phyloP scores from a whole-genome alignment of 257 asterid species.

The Rauvolfia tetraphylla region DNA sequence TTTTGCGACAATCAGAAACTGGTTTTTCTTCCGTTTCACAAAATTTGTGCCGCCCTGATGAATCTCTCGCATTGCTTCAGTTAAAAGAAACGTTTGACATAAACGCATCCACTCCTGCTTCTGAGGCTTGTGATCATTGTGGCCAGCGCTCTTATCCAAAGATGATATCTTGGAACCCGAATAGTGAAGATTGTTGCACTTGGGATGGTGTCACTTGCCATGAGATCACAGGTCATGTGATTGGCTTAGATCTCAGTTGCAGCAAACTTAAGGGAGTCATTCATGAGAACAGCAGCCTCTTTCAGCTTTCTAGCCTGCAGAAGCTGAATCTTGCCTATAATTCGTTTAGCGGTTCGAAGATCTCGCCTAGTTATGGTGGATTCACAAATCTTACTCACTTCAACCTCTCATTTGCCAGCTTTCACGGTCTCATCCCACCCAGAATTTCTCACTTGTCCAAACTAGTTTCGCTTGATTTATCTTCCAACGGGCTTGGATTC shows the following conservation, averaged over 20 bases:
- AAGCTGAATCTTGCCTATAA: background rate
- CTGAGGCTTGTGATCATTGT: too few species aligned
- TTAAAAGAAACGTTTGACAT: too few species aligned
- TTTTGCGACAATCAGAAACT: too few species aligned
- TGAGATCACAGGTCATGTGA: background rate
- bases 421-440: background rate
- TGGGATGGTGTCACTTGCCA: constrained; percentile 5
- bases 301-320: constrained; percentile 4
- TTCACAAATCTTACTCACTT: too few species aligned
- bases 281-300: constrained; percentile 2
- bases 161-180: background rate
- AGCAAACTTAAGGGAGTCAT: constrained; percentile 5
- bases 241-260: constrained; percentile 12
- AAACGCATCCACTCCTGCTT: too few species aligned
- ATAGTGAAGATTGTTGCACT: background rate
- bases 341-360: too few species aligned
- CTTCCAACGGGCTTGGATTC: rapidly evolving
- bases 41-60: too few species aligned
- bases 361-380: too few species aligned
- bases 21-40: too few species aligned
- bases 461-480: constrained; percentile 3
- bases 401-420: too few species aligned
- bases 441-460: background rate
- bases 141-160: constrained; percentile 1
- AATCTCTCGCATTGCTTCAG: too few species aligned